These are phyloP conservation scores for Bolboschoenoplectus hybrid DNA, from an alignment of 202 grass and related monocot genomes.

Conservation along the genomic window DNA sequence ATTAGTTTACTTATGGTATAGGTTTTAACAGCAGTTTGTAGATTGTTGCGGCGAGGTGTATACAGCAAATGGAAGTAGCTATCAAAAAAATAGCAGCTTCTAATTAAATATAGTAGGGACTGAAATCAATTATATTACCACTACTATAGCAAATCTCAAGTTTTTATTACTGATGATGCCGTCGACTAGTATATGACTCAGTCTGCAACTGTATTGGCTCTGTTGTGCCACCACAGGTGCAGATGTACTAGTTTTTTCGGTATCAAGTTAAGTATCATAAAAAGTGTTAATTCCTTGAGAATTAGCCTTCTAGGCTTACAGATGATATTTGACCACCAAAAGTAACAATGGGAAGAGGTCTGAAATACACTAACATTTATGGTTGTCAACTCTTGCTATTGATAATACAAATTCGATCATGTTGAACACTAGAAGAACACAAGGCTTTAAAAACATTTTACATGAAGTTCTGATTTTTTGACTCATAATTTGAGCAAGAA, in stretches of 20 bases:
- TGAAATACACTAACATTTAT: background rate
- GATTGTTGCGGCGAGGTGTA: background rate
- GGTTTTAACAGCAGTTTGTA: background rate
- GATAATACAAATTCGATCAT: background rate
- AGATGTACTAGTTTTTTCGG: background rate
- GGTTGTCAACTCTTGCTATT: background rate
- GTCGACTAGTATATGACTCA: background rate
- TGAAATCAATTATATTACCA: background rate
- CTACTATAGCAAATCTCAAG: background rate
- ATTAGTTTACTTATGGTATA: background rate
- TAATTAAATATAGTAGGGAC: background rate
- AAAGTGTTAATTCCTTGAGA: background rate
- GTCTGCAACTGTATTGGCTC: background rate
- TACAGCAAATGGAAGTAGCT: no score
- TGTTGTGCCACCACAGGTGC: background rate
- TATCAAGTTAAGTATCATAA: background rate
- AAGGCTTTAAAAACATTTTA: background rate
- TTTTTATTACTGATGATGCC: background rate
- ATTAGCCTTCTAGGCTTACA: slow-evolving; percentile 8
- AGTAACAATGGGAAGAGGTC: background rate
- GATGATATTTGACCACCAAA: background rate
- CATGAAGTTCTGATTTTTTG: background rate
- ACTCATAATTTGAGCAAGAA: background rate
- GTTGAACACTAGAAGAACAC: background rate
- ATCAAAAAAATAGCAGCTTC: background rate